Evolutionary conservation across 345 rosid species (phyloP), one percentile per base, ranked within the genome.

Genomic region (Arabidopsis arenosa): DNA sequence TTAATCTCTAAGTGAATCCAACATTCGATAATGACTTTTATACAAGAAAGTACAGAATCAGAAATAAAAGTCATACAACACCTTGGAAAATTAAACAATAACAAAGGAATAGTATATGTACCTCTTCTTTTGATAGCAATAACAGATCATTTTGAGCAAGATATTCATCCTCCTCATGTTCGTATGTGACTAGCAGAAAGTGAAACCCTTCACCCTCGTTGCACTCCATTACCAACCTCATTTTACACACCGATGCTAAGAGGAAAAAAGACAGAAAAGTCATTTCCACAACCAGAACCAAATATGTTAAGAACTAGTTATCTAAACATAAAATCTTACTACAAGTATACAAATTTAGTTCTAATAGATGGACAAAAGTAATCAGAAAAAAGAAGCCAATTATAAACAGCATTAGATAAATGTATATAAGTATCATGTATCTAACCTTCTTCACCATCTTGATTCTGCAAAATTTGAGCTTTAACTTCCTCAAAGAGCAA

Each of bases 401-500:
- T 57, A 57, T 1, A 62, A 14, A 71, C 45, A 68, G 41, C n/a
- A 9, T 36, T 57, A 44, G 45, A 48, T 59, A 47, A 4, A 58
- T 58, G 7, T 40, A 73, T 57, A 23, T 32, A 32, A 66, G 71
- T 28, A 1, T 2, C 0, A 28, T 28, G 32, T 0, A 28, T 28
- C 63, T 63, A 62, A 90, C 97, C 95, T 86, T 92, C 91, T 81
- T 89, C 97, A 7, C 76, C 85, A 43, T 92, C 96, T 66, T 83
- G 85, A 63, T 72, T 89, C 76, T 88, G 98, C 70, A 86, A 79
- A 74, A 94, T 89, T 49, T 90, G 96, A 82, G 98, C 91, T 80
- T 90, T 94, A 30, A 89, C 93, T 85, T 94, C 98, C 78, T 94
- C 98, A 35, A 94, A 88, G 69, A 94, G 82, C 23, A 94, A 88